Evolutionary conservation across 345 rosid genomes (phyloP), one percentile per base, ranked within the genome.

Genomic region (Brassica juncea): DNA sequence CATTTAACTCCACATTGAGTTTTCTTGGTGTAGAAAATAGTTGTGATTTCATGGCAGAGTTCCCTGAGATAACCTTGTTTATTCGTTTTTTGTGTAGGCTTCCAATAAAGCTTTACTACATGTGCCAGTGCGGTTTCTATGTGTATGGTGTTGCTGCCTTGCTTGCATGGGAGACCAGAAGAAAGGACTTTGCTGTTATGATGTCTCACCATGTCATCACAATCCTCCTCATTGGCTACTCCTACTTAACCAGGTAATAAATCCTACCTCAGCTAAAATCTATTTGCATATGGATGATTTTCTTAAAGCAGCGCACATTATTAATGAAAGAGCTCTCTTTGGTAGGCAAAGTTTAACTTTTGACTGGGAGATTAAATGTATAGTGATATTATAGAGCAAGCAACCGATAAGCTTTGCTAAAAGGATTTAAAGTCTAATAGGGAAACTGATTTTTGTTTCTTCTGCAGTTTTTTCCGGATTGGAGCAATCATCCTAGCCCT

Each of bases 201-300:
- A 96, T 93, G 97, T 88, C 98, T 71, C 99, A 96, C 87, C 99
- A 96, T 92, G 87, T 95, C 52, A 87, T 95, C 69, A 90, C 99
- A 5, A 93, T 89, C 81, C 6, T 88, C 72, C 86, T 95, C 74
- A 88, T 95, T 66, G 86, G 93, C 23, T 91, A 83, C 87, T 95
- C 99, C 4, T 95, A 89, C 83, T 14, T 88, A 76, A 80, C 92
- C 2, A 84, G 99, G 99, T 95, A 84, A 82, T 63, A 39, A 10
- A 5, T n/a, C n/a, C 8, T 52, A 52, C 16, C 4, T 11, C n/a
- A 14, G 55, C 14, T 47, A 1, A 47, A 47, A 47, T 47, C 57
- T 52, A n/a, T 52, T 52, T 52, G 57, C 57, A 52, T n/a, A 4
- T 52, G 57, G 57, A 52, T 52, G 0, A 19, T 52, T 52, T 6